Base-by-base conservation (phyloP, 305 asterid genomes). In the Ilex paraguariensis region DNA sequence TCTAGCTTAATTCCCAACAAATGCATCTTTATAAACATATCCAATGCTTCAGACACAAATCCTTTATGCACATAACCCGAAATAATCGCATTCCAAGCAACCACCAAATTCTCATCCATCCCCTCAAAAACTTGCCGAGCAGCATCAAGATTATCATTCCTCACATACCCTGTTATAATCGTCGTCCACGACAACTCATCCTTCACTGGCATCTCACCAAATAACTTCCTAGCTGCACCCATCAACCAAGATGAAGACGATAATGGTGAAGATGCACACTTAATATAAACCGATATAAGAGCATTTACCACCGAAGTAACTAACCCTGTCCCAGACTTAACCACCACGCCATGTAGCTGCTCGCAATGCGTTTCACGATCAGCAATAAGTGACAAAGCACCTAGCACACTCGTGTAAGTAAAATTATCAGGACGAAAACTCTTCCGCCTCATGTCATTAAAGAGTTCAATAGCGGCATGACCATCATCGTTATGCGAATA, bases 31-130 rank as follows among this genome's bases (percentile, higher is more conserved):
- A 90, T 75, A 52, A 84, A 84, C 85, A 91, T 66, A 36, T 73
- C 82, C 58, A 91, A 82, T 48, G 86, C 96, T 59, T 84, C 79
- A 46, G 54, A 70, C 59, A 86, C 71, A 69, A 78, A 64, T 16
- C 90, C 92, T 68, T 86, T 83, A 44, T 83, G 96, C 65, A 78
- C 94, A 70, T 91, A 88, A 32, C 95, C 96, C 28, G 96, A 84
- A 67, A 91, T 86, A 87, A 91, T 88, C 13, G 95, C 86, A 73
- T 91, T 91, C 98, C 98, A 91, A 3, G 87, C 94, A 73, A 88
- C 91, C 62, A 84, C 88, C 64, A 91, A 67, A 62, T 86, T 80
- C 57, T 84, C 88, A 62, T 83, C 84, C 93, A 91, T 84, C 70
- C 85, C 87, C 7, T 88, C 77, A 42, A 91, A 86, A 72, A 88